Evolutionary conservation across 192 early-diverging fungal species (phyloP).

Genomic region (Helicostylum pulchrum): DNA sequence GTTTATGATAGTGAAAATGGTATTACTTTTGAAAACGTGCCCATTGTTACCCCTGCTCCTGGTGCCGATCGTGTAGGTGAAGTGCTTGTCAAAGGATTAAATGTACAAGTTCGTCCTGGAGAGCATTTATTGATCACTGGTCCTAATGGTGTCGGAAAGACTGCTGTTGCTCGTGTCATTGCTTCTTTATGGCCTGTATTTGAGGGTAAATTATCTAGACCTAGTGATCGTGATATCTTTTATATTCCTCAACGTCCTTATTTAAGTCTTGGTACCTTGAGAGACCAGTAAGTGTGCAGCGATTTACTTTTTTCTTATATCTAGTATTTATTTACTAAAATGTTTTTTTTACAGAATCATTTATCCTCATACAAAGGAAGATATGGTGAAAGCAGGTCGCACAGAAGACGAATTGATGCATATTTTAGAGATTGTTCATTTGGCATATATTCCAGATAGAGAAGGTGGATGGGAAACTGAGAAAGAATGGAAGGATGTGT

Average conservation of each 20-base stretch:
- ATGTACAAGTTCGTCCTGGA: slow-evolving; percentile 77
- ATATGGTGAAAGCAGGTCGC: slow-evolving; percentile 70
- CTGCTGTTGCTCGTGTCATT: slow-evolving; percentile 89
- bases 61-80: slow-evolving; percentile 65
- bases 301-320: too few species aligned
- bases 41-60: slow-evolving; percentile 85
- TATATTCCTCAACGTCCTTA: slow-evolving; percentile 99
- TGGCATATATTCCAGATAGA: slow-evolving; percentile 73
- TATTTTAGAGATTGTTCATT: slow-evolving; percentile 82
- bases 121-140: slow-evolving; percentile 90
- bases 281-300: slow-evolving; percentile 89
- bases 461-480: slow-evolving; percentile 90
- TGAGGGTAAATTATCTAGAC: slow-evolving; percentile 62
- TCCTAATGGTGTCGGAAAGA: slow-evolving; percentile 94
- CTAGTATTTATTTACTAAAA: too few species aligned
- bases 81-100: slow-evolving; percentile 75
- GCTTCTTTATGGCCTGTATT: slow-evolving; percentile 95
- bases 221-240: slow-evolving; percentile 81
- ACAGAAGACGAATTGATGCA: slow-evolving; percentile 79
- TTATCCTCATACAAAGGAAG: slow-evolving; percentile 85
- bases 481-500: slow-evolving; percentile 89
- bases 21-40: slow-evolving; percentile 83
- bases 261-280: slow-evolving; percentile 85
- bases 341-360: too few species aligned
- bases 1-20: slow-evolving; percentile 55